Conservation (phyloP, 2,329 filamentous ascomycete species). For the Exophiala sp. region DNA sequence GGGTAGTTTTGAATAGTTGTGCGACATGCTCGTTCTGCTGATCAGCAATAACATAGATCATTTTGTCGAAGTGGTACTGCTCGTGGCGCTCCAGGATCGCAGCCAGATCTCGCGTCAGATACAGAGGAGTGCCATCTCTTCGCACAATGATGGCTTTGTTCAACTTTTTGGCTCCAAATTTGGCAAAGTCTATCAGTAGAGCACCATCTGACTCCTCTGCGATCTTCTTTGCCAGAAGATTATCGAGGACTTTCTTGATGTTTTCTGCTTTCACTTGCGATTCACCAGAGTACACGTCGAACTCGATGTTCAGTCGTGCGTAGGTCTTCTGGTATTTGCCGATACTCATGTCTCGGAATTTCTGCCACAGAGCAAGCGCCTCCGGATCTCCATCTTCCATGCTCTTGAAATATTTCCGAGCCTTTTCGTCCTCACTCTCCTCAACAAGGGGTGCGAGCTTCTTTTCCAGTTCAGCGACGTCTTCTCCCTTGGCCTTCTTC, state of each 20-base stretch:
- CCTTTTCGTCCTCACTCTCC: conserved; percentile 53
- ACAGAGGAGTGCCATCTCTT: conserved; percentile 64
- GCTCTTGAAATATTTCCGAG: conserved; percentile 59
- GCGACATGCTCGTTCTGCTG: conserved; percentile 64
- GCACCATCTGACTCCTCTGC: conserved; percentile 64
- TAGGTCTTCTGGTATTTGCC: conserved; percentile 63
- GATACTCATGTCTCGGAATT: conserved; percentile 63
- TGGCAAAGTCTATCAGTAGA: conserved; percentile 65
- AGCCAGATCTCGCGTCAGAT: conserved; percentile 67
- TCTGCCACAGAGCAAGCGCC: conserved; percentile 59
- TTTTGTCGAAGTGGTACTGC: conserved; percentile 62
- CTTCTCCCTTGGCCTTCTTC: conserved; percentile 48
- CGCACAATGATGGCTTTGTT: conserved; percentile 65
- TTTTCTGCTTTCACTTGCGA: conserved; percentile 63
- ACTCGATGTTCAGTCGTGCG: conserved; percentile 61
- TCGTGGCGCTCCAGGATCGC: conserved; percentile 62
- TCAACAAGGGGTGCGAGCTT: conserved; percentile 46
- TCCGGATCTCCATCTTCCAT: conserved; percentile 62
- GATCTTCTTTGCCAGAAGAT: conserved; percentile 58
- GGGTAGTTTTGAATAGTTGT: conserved; percentile 63
- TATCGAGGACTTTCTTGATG: conserved; percentile 58
- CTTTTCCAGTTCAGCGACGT: conserved; percentile 45
- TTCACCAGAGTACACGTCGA: conserved; percentile 67
- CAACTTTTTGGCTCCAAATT: conserved; percentile 64
- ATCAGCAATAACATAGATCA: conserved; percentile 64